These are phyloP conservation scores for Hypoxylon sp. DNA, from an alignment of 2,329 filamentous ascomycete genomes.

Conservation along the genomic window DNA sequence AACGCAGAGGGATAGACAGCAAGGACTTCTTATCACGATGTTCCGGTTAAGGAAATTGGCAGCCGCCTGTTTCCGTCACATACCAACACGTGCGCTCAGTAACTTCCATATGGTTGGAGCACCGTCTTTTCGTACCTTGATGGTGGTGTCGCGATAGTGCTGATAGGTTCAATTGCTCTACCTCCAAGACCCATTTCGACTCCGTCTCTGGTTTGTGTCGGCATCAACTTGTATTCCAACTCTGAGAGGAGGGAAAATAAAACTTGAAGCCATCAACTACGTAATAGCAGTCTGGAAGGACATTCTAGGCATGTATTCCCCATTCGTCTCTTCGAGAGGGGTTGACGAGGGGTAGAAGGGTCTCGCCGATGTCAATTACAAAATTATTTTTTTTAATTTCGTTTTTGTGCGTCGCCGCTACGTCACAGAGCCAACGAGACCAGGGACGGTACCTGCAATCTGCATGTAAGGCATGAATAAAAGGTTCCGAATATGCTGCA, in stretches of 20 bases:
- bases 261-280: conserved; percentile 23
- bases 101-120: conserved; percentile 36
- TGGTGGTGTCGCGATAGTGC: conserved; percentile 41
- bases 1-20: conserved; percentile 45
- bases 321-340: conserved; percentile 30
- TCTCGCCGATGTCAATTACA: conserved; percentile 45
- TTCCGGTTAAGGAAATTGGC: conserved; percentile 34
- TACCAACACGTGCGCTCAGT: conserved; percentile 40
- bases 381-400: conserved; percentile 41
- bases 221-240: conserved; percentile 25
- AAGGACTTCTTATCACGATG: conserved; percentile 32
- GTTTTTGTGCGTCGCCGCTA: conserved; percentile 50
- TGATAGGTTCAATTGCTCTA: conserved; percentile 37
- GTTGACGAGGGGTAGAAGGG: conserved; percentile 43
- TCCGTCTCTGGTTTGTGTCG: conserved; percentile 24
- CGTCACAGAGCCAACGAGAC: conserved; percentile 44
- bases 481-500: conserved; percentile 48
- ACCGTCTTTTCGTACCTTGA: conserved; percentile 24
- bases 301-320: conserved; percentile 26
- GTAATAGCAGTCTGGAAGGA: conserved; percentile 20
- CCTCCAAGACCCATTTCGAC: conserved; percentile 23
- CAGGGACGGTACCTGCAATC: conserved; percentile 40
- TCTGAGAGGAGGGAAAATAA: conserved; percentile 7
- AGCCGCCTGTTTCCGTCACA: conserved; percentile 39
- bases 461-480: conserved; percentile 51